These are phyloP conservation scores for Fusarium ambrosium DNA, from an alignment of 2,329 filamentous ascomycete genomes.

Conservation along the genomic window DNA sequence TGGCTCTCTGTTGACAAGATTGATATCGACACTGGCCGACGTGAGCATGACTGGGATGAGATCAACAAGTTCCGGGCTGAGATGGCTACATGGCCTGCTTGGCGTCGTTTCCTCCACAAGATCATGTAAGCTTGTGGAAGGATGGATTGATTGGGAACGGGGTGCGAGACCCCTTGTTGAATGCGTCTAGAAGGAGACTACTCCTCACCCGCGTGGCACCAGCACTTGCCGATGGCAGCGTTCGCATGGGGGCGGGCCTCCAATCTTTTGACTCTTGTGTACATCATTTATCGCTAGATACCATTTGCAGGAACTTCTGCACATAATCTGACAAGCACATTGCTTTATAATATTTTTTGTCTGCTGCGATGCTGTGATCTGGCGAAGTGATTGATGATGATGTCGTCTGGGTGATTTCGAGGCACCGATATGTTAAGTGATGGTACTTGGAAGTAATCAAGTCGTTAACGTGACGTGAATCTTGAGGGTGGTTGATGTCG, in stretches of 20 bases:
- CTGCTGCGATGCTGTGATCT: not conserved
- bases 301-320: slow-evolving; percentile 26
- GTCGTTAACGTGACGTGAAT: too few species aligned
- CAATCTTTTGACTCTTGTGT: slow-evolving; percentile 31
- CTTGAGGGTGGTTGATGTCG: not conserved
- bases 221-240: slow-evolving; percentile 1
- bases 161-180: not conserved
- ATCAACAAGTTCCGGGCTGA: slow-evolving; percentile 68
- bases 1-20: slow-evolving; percentile 72
- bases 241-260: slow-evolving; percentile 3
- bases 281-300: slow-evolving; percentile 43
- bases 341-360: not conserved
- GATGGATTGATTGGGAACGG: not conserved
- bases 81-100: slow-evolving; percentile 65
- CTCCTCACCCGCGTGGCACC: not conserved
- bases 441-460: not conserved
- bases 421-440: not conserved
- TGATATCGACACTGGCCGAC: slow-evolving; percentile 76
- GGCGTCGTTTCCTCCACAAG: slow-evolving; percentile 58
- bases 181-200: not conserved
- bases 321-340: not conserved
- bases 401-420: not conserved
- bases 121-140: slow-evolving; percentile 52
- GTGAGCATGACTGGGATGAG: slow-evolving; percentile 75
- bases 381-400: not conserved